A percentile compares a stretch with the other conserved stretches of the same genome.
Conservation (phyloP, 148 eudicot genomes). For the Cornus suecica region DNA sequence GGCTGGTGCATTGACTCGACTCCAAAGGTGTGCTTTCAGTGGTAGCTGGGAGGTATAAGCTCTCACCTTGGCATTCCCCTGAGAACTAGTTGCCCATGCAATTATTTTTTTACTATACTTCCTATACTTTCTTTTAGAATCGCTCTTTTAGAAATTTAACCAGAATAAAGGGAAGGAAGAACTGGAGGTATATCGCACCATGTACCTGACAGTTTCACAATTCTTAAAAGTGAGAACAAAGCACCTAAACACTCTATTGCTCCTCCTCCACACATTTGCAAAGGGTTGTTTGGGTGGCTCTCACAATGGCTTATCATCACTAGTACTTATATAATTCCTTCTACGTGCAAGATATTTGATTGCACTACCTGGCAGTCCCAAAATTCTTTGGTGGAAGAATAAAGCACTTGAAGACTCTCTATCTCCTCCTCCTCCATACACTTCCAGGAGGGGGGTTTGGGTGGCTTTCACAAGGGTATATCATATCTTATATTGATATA, state of each 20-base stretch:
- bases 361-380: neutral
- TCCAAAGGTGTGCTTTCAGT: conserved; percentile 94
- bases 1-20: conserved; percentile 90
- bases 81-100: neutral
- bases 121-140: neutral
- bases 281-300: no score
- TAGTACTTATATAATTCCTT: no score
- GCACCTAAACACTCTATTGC: neutral
- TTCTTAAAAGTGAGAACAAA: neutral
- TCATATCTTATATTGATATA: no score
- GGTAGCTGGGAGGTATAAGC: conserved; percentile 95
- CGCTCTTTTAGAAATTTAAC: neutral
- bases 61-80: conserved; percentile 6
- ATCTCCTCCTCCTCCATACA: no score
- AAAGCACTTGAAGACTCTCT: no score
- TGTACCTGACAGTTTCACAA: neutral
- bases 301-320: no score
- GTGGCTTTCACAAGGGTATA: no score
- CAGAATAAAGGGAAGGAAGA: neutral
- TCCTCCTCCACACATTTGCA: neutral
- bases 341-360: no score
- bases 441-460: no score
- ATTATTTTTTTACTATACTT: no score
- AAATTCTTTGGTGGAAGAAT: no score
- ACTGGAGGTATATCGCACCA: neutral